Evolutionary conservation across 345 rosid species (phyloP).

Genomic region (Trapa incisa): DNA sequence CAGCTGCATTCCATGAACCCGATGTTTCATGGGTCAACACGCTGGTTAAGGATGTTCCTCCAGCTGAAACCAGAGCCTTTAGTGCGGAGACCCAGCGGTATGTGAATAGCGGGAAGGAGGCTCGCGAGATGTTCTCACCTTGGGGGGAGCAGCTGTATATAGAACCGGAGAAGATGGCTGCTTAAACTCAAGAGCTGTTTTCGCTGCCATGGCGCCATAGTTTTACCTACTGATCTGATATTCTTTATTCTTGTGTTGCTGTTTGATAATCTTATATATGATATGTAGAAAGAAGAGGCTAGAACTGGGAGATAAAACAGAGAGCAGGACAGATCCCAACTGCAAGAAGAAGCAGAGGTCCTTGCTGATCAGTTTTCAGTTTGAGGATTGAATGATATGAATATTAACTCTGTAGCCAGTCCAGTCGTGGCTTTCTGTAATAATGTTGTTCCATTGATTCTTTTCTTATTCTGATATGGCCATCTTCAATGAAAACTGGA

Average conservation of each 20-base stretch:
- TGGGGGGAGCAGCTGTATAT: conserved; percentile 89
- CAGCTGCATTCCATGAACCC: conserved; percentile 32
- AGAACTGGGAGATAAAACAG: background rate
- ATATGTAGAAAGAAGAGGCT: background rate
- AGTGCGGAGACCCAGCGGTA: conserved; percentile 27
- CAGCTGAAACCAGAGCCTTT: conserved; percentile 18
- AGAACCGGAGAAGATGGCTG: conserved; percentile 90
- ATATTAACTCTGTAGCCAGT: background rate
- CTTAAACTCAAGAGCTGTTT: conserved; percentile 15
- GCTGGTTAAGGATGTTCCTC: conserved; percentile 60
- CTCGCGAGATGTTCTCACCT: conserved; percentile 32
- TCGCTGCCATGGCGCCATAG: conserved; percentile 1
- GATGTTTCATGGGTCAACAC: conserved; percentile 93
- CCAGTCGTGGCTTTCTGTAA: background rate
- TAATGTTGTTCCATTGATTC: background rate
- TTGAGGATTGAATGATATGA: background rate
- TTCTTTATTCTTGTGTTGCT: conserved; percentile 14
- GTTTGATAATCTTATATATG: conserved; percentile 7
- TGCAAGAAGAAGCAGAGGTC: background rate
- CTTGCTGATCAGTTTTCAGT: background rate
- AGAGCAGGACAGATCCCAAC: background rate
- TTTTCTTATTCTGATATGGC: background rate
- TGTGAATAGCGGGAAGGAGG: conserved; percentile 20
- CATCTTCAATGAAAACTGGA: background rate
- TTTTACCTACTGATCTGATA: conserved; percentile 14